A percentile compares a stretch with the other conserved stretches of the same genome.
Evolutionary conservation across 2,329 filamentous ascomycete genomes (phyloP).

Genomic region (Fusarium cyanostomum): DNA sequence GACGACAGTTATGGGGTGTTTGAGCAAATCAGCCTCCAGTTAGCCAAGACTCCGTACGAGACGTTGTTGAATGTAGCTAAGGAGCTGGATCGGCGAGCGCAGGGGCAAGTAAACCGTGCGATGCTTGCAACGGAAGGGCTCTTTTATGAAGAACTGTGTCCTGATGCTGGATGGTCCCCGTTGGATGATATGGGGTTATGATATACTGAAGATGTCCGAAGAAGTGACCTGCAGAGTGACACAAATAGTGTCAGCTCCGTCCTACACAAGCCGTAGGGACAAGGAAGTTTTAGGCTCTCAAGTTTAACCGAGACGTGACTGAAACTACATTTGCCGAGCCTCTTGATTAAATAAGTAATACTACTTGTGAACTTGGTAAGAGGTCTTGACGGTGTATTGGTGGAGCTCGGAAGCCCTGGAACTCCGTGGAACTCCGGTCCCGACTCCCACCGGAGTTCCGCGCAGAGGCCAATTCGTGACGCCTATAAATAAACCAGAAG

Average conservation of each 20-base stretch:
- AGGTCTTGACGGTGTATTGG: too few species aligned
- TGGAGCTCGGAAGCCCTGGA: neutral
- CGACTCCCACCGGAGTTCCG: constrained; percentile 20
- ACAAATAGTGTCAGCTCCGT: too few species aligned
- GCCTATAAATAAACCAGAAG: neutral
- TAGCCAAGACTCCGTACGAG: constrained; percentile 6
- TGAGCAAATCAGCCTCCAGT: neutral
- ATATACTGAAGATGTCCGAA: too few species aligned
- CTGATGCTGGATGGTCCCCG: constrained; percentile 15
- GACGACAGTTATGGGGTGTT: constrained; percentile 13
- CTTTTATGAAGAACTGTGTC: constrained; percentile 6
- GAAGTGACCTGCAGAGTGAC: too few species aligned
- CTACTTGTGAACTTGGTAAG: too few species aligned
- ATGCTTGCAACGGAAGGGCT: neutral
- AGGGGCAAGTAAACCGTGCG: constrained; percentile 20
- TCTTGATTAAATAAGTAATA: too few species aligned
- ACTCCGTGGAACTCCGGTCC: constrained; percentile 30
- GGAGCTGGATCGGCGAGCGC: constrained; percentile 28
- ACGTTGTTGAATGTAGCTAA: constrained; percentile 20
- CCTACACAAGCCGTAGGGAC: too few species aligned
- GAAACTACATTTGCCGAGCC: too few species aligned
- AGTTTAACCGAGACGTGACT: too few species aligned
- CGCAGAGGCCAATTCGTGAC: neutral
- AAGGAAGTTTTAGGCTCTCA: too few species aligned
- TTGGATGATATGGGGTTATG: constrained; percentile 28